phyloP scores from a whole-genome alignment of 352 stramenopile species.

The Hyphochytrium catenoides region DNA sequence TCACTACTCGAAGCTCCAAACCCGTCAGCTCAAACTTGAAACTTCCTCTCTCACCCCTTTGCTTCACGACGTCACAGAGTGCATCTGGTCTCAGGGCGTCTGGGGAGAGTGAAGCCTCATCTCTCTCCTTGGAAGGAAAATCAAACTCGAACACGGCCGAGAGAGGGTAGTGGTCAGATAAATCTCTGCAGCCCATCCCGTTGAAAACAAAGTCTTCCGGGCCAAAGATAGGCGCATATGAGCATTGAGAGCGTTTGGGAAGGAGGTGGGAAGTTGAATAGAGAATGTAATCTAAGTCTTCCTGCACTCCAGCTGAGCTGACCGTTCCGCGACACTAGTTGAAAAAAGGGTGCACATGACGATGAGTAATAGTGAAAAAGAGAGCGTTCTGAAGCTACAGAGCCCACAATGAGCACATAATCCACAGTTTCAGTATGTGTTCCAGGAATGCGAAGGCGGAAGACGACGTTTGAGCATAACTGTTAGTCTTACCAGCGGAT shows the following conservation, averaged over 20 bases:
- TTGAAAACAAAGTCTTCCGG: slow-evolving; percentile 23
- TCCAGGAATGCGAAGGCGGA: slow-evolving; percentile 18
- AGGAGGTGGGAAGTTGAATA: slow-evolving; percentile 27
- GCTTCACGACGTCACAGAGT: no score
- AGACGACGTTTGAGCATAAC: neutral
- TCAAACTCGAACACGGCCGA: slow-evolving; percentile 39
- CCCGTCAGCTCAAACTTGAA: no score
- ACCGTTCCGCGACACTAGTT: no score
- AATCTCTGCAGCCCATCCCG: slow-evolving; percentile 24
- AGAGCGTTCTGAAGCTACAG: no score
- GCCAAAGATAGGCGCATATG: slow-evolving; percentile 26
- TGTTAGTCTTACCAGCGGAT: neutral
- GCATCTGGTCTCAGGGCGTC: no score
- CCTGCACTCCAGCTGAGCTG: slow-evolving; percentile 38
- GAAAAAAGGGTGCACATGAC: no score
- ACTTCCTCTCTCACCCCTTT: no score
- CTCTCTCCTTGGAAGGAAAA: no score
- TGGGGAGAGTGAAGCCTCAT: no score
- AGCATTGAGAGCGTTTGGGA: slow-evolving; percentile 22
- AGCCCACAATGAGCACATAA: slow-evolving; percentile 36
- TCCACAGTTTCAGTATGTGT: slow-evolving; percentile 37
- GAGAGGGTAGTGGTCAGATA: slow-evolving; percentile 49
- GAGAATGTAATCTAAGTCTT: slow-evolving; percentile 42
- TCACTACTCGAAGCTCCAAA: no score
- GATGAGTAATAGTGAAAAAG: no score